Evolutionary conservation across 2,329 filamentous ascomycete species (phyloP), one percentile per base, ranked within the genome.

Genomic region (Chaetomiaceae sp.): DNA sequence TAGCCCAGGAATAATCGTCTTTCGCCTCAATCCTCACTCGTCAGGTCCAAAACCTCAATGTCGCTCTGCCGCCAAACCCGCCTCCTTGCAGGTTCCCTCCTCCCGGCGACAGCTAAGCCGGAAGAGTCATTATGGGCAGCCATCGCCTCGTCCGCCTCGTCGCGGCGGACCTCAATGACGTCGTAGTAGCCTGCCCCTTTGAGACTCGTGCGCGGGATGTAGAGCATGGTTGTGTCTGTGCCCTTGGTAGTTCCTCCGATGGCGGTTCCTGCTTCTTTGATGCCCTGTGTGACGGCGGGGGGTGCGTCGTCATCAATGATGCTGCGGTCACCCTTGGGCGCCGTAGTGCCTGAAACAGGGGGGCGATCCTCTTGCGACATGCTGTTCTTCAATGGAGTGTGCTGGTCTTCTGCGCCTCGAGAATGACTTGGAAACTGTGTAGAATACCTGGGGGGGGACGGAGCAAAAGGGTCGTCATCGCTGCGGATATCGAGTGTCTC

Each of bases 161-260:
- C 55, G 17, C 44, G 50, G 9, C 53, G 45, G 39, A 60, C 57
- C 33, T 57, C 49, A 15, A 60, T 32, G 36, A 62, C 58, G 8
- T 42, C 49, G 35, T 63, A 59, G 49, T 52, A 64, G 15, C 46
- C 48, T 8, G 18, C 12, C 3, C 61, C 61, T n/a, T 49, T 29
- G 5, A 53, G 56, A 34, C 57, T 60, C 3, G 47, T 54, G 17
- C 56, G 50, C 3, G 56, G 54, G 9, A 62, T 48, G 37, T 57
- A 62, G 6, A 61, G 30, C n/a, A 49, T 58, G 6, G 53, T 61
- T 32, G 34, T 56, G 1, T 17, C 17, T 19, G 39, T 40, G 5
- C 19, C 27, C 0, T 41, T 33, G 9, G 27, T n/a, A n/a, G n/a
- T n/a, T n/a, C n/a, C n/a, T n/a, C n/a, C n/a, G n/a, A n/a, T n/a